Base-by-base conservation (phyloP, 1,284 basidiomycete genomes). In the Sutorius eximius region DNA sequence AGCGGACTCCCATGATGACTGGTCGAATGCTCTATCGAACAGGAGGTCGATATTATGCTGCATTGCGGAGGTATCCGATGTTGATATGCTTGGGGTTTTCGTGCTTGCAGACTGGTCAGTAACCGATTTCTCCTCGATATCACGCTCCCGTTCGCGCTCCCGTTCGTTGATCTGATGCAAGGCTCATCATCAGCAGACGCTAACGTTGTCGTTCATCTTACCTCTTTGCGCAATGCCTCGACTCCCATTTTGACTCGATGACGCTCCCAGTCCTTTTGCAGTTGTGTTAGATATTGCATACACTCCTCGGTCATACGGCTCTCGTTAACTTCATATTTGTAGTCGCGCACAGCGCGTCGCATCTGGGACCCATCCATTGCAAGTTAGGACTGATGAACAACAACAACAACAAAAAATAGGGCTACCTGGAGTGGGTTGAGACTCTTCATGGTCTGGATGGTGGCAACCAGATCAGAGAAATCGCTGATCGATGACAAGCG, bases 201-300 rank as follows among this genome's bases (percentile, higher is more conserved):
- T 3, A 16, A 52, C 11, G 44, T 5, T 11, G 22, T 27, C 16
- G 1, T 51, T 18, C 43, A 27, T 49, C 69, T 52, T 57, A 88
- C 86, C 79, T 92, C 89, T 73, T 87, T 89, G 57, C 89, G 83
- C 42, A 92, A 73, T 7, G 86, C 85, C 67, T 91, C 86, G 7
- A 92, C 88, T 5, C 89, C 89, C 22, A 89, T 75, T 65, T 91
- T 90, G 33, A 95, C 84, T 29, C 92, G 79, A 70, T 91, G 87
- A 55, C 90, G 78, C 73, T 97, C 94, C 96, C 96, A 98, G 68
- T 98, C 95, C 65, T 92, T 92, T 71, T 97, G 94, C 12, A 98
- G 76, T 65, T 98, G 95, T 5, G 86, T 89, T 27, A 99, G 82
- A 67, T 98, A 98, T 73, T 97, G 93, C 45, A 84, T 76, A 66